Conservation (phyloP, 805 yeast species). For the Metschnikowia lochheadii region DNA sequence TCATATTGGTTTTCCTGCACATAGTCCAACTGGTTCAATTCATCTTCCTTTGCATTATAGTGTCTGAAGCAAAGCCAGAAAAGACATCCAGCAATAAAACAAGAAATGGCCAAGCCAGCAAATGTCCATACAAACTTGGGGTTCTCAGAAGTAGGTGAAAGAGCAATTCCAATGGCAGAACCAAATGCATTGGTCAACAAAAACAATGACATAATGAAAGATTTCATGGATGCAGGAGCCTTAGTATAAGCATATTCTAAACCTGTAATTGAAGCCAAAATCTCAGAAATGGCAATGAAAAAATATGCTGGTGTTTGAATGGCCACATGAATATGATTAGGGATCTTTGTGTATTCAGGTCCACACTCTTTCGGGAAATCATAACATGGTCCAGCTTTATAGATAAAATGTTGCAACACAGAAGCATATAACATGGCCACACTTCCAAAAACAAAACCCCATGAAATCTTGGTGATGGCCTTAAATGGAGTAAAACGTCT, state of each 20-base stretch:
- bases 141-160: conserved; percentile 61
- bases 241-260: conserved; percentile 80
- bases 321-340: conserved; percentile 62
- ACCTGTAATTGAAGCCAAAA: conserved; percentile 77
- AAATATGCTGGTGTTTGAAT: conserved; percentile 71
- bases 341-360: conserved; percentile 31
- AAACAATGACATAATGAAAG: conserved; percentile 61
- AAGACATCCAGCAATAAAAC: conserved; percentile 52
- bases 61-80: conserved; percentile 60
- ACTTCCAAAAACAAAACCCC: conserved; percentile 65
- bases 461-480: conserved; percentile 68
- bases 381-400: conserved; percentile 71
- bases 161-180: conserved; percentile 70
- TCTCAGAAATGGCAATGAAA: conserved; percentile 70
- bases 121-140: conserved; percentile 72
- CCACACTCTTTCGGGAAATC: conserved; percentile 56
- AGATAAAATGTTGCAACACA: conserved; percentile 66
- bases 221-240: conserved; percentile 69
- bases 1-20: conserved; percentile 8
- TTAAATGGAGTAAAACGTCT: conserved; percentile 51
- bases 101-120: conserved; percentile 56
- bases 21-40: conserved; percentile 49
- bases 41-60: conserved; percentile 55
- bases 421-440: conserved; percentile 73
- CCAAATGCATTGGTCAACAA: conserved; percentile 73